Conservation (phyloP, 2,329 filamentous ascomycete genomes). For the Stagonosporopsis tanaceti region DNA sequence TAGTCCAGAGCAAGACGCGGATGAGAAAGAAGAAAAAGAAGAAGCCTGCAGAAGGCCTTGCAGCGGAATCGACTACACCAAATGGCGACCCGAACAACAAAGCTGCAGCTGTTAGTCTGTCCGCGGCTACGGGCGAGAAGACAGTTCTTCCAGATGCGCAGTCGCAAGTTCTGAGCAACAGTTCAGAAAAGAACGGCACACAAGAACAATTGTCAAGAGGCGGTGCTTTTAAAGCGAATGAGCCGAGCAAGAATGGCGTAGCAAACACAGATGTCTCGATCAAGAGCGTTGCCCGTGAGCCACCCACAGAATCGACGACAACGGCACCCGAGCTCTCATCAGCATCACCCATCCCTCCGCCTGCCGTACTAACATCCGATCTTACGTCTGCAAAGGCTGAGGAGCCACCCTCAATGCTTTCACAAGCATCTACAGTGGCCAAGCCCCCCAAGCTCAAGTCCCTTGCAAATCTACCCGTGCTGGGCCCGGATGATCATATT, state of each 20-base stretch:
- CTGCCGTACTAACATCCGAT: background rate
- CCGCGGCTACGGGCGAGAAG: background rate
- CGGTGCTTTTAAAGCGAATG: background rate
- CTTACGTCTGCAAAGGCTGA: background rate
- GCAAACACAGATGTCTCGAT: background rate
- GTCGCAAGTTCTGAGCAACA: background rate
- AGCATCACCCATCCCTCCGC: background rate
- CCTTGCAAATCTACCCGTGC: constrained; percentile 48
- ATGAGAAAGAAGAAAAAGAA: constrained; percentile 46
- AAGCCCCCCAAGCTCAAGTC: constrained; percentile 46
- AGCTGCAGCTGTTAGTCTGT: background rate
- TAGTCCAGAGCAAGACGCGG: constrained; percentile 48
- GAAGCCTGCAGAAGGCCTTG: constrained; percentile 25
- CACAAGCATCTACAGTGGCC: constrained; percentile 19
- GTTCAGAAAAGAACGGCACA: background rate
- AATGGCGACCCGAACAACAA: background rate
- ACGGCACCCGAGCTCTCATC: background rate
- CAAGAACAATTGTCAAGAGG: background rate
- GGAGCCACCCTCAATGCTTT: background rate
- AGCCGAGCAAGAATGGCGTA: background rate
- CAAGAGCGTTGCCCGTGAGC: background rate
- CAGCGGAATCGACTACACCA: background rate
- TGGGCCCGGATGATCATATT: constrained; percentile 64
- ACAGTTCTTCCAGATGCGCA: background rate
- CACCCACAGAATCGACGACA: background rate